Evolutionary conservation across 306 rosid species (phyloP), one percentile per base, ranked within the genome.

Genomic region (Pyrus communis): DNA sequence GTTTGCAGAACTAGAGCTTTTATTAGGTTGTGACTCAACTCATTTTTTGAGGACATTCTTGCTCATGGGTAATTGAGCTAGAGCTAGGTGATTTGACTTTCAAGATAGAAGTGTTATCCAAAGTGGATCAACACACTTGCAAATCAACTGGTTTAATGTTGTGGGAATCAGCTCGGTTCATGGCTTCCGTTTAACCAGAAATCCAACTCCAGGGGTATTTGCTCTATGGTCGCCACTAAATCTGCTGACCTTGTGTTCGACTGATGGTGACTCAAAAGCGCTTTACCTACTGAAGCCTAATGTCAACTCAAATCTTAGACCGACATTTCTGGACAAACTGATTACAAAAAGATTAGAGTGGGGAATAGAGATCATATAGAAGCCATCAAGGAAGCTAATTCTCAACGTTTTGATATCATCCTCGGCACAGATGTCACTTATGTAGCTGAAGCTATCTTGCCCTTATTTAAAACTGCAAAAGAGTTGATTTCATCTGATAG

Each of bases 101-200:
- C 86, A 91, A 85, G 89, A 38, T 38, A 38, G 69, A 76, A 75
- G 86, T 86, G 70, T 87, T 94, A 40, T 87, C 96, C 13, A 87
- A 81, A 79, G 97, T 86, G 88, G 76, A 89, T 81, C 97, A 94
- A 66, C 98, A 91, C 75, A 91, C 90, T 65, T 91, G 98, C 91
- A 94, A 85, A 83, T 91, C 96, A 46, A 91, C 98, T 5, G 98
- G 97, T 58, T 82, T 92, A 77, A 95, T 92, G 93, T 85, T 95
- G 27, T 95, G 99, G 97, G 99, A 95, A 87, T 92, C 97, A 0
- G 96, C 97, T 76, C 92, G 89, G 55, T 84, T 95, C 73, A 89
- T 92, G 97, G 97, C 97, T 68, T 87, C 93, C 8, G 74, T 71
- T 84, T 92, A 55, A 92, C 85, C 54, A 87, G 82, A 87, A 95